These are phyloP conservation scores for Tephrocybe sp. DNA, from an alignment of 768 basidiomycete species.

Conservation along the genomic window DNA sequence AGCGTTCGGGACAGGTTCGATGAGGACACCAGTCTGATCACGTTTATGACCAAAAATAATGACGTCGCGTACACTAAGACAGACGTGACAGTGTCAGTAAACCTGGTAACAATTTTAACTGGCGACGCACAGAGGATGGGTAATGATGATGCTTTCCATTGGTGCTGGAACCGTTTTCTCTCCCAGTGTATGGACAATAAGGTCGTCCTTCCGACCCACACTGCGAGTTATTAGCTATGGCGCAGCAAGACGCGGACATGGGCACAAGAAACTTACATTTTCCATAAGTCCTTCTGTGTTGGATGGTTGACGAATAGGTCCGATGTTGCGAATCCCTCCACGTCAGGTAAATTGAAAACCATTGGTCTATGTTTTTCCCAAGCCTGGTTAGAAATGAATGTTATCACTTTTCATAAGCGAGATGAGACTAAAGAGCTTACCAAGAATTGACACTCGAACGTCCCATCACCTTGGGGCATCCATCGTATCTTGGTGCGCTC, in stretches of 20 bases:
- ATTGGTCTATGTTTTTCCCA: too few relatives aligned
- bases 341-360: too few relatives aligned
- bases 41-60: slow-evolving; percentile 38
- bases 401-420: too few relatives aligned
- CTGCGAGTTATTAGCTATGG: too few relatives aligned
- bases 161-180: slow-evolving; percentile 35
- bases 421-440: too few relatives aligned
- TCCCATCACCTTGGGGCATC: too few relatives aligned
- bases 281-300: slow-evolving; percentile 33
- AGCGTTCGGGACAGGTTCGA: slow-evolving; percentile 20
- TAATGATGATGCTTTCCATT: slow-evolving; percentile 25
- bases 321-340: slow-evolving; percentile 35
- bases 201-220: slow-evolving; percentile 39
- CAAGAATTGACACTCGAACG: too few relatives aligned
- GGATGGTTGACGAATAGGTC: slow-evolving; percentile 38
- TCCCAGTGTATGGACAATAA: slow-evolving; percentile 34
- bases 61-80: slow-evolving; percentile 20
- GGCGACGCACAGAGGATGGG: slow-evolving; percentile 21
- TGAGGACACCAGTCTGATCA: slow-evolving; percentile 24
- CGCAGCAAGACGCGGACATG: not conserved
- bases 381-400: too few relatives aligned
- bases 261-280: slow-evolving; percentile 29
- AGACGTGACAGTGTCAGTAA: too few relatives aligned
- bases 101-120: too few relatives aligned
- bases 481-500: too few relatives aligned